phyloP scores from a whole-genome alignment of 148 eudicot species.

The Chenopodium quinoa region DNA sequence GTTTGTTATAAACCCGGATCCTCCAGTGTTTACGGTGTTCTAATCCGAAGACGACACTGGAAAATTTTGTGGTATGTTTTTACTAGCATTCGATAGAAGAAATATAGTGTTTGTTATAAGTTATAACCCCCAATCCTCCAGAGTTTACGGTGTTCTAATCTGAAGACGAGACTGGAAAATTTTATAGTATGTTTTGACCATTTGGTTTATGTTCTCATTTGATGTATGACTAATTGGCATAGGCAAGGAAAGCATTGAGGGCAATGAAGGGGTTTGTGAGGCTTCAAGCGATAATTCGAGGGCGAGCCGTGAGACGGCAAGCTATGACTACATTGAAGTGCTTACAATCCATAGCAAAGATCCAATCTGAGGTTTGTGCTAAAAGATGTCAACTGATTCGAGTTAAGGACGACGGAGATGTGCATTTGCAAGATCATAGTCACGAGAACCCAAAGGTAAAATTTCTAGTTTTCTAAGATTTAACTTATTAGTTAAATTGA shows the following conservation, averaged over 20 bases:
- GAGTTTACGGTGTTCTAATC: too few relatives aligned
- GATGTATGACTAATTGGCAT: conserved; percentile 1
- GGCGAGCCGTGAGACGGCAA: conserved; percentile 66
- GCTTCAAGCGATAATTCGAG: conserved; percentile 79
- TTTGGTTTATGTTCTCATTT: too few relatives aligned
- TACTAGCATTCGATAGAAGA: too few relatives aligned
- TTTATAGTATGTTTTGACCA: too few relatives aligned
- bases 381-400: conserved; percentile 44
- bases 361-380: conserved; percentile 67
- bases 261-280: conserved; percentile 78
- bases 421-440: conserved; percentile 8
- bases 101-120: too few relatives aligned
- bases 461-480: background rate
- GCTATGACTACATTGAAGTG: conserved; percentile 61
- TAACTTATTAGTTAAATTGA: too few relatives aligned
- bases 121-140: too few relatives aligned
- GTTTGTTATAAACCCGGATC: too few relatives aligned
- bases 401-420: conserved; percentile 19
- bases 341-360: conserved; percentile 65
- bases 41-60: too few relatives aligned
- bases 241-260: conserved; percentile 80
- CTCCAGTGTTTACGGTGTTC: too few relatives aligned
- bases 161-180: too few relatives aligned
- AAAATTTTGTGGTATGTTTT: too few relatives aligned
- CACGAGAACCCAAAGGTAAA: conserved; percentile 23